Conservation (phyloP, 2,329 filamentous ascomycete species). For the Cladosporium sp. region DNA sequence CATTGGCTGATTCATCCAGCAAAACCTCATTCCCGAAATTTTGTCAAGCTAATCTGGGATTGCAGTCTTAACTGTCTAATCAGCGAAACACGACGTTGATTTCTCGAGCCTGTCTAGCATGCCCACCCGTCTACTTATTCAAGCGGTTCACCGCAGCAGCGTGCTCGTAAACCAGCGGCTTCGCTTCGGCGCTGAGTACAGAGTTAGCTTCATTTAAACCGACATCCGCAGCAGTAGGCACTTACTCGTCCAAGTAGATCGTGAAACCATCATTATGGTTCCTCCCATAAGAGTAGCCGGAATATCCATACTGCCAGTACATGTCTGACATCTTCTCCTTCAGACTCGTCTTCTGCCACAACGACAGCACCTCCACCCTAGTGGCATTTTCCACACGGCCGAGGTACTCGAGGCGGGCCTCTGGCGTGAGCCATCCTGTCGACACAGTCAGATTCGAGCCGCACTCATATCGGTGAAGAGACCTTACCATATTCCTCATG, state of each 20-base stretch:
- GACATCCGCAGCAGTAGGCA: neutral
- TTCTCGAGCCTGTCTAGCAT: neutral
- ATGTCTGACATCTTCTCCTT: slow-evolving; percentile 49
- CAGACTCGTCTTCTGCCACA: slow-evolving; percentile 49
- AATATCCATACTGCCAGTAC: slow-evolving; percentile 55
- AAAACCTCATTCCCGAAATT: too few species aligned
- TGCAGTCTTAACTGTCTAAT: too few species aligned
- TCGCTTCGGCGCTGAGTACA: neutral
- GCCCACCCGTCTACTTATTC: neutral
- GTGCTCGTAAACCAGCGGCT: slow-evolving; percentile 6
- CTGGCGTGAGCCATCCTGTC: slow-evolving; percentile 47
- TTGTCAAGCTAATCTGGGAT: too few species aligned
- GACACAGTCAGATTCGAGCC: neutral
- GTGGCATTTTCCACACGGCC: slow-evolving; percentile 42
- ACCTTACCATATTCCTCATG: slow-evolving; percentile 48
- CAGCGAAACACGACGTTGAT: neutral
- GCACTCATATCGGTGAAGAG: too few species aligned
- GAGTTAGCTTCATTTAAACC: neutral
- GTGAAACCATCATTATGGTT: slow-evolving; percentile 57
- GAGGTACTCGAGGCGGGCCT: slow-evolving; percentile 44
- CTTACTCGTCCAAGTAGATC: slow-evolving; percentile 46
- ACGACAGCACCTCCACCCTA: slow-evolving; percentile 42
- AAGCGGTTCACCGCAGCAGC: slow-evolving; percentile 3
- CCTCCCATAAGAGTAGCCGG: slow-evolving; percentile 48
- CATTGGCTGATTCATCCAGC: too few species aligned